Conservation (phyloP, 768 basidiomycete species). For the Albatrellus ellisii region DNA sequence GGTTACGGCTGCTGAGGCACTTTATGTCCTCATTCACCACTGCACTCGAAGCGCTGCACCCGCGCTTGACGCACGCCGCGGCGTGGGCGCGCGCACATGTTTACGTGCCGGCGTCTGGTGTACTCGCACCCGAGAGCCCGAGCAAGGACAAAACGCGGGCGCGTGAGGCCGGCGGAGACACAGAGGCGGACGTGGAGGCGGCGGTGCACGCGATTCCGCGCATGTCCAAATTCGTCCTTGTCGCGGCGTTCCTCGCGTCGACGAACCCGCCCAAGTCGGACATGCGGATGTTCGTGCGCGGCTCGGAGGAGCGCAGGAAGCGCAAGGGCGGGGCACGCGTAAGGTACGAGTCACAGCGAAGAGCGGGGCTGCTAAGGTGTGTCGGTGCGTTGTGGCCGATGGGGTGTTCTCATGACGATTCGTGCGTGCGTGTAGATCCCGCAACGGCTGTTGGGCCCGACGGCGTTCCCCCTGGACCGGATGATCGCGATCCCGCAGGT, state of each 20-base stretch:
- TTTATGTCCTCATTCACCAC: slow-evolving; percentile 50
- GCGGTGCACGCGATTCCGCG: slow-evolving; percentile 34
- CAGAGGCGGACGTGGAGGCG: slow-evolving; percentile 3
- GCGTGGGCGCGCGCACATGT: slow-evolving; percentile 47
- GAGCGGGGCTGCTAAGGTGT: slow-evolving; percentile 18
- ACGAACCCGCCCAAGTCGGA: slow-evolving; percentile 77
- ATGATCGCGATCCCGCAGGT: slow-evolving; percentile 70
- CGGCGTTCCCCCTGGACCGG: slow-evolving; percentile 66
- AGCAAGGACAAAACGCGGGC: slow-evolving; percentile 6
- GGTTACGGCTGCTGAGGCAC: slow-evolving; percentile 49
- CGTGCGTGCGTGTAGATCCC: slow-evolving; percentile 45
- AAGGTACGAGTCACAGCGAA: slow-evolving; percentile 15
- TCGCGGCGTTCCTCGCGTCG: slow-evolving; percentile 72
- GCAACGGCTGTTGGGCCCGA: slow-evolving; percentile 69
- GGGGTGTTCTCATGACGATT: too few relatives aligned
- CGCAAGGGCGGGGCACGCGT: slow-evolving; percentile 24
- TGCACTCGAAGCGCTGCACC: slow-evolving; percentile 57
- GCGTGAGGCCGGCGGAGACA: not conserved
- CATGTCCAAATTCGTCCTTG: slow-evolving; percentile 61
- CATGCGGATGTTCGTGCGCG: slow-evolving; percentile 67
- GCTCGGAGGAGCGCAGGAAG: slow-evolving; percentile 51
- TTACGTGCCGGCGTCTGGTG: slow-evolving; percentile 24
- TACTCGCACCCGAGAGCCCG: slow-evolving; percentile 3
- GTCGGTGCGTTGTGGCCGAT: not conserved
- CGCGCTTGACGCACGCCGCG: slow-evolving; percentile 48